Percentiles rank a stretch among this genome's conserved stretches.
Conservation (phyloP, 2,329 filamentous ascomycete species). For the Colletotrichum horii region DNA sequence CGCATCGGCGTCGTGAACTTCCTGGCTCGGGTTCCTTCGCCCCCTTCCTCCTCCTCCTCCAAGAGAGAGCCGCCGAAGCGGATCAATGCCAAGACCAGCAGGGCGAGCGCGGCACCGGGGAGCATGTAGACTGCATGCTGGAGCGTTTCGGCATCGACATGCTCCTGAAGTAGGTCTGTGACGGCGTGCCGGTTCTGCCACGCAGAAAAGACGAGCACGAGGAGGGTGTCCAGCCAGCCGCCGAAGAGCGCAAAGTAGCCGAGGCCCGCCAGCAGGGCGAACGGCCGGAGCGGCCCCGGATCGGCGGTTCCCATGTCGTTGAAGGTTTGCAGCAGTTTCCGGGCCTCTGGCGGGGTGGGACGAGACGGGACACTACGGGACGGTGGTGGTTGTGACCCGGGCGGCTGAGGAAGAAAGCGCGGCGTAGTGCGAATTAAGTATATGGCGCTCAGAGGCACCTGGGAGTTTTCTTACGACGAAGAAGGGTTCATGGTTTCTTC, state of each 20-base stretch:
- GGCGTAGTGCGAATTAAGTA: not conserved
- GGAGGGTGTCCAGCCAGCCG: conserved; percentile 26
- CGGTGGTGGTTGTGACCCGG: not conserved
- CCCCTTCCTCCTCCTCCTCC: not conserved
- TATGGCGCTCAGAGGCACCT: not conserved
- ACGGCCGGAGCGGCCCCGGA: not conserved
- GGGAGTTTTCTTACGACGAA: not conserved
- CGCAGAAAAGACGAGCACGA: conserved; percentile 27
- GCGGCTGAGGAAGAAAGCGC: not conserved
- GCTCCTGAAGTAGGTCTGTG: not conserved
- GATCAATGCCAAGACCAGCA: not conserved
- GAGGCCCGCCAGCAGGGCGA: conserved; percentile 17
- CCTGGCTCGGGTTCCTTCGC: not conserved
- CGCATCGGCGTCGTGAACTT: conserved; percentile 32
- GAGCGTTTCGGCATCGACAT: not conserved
- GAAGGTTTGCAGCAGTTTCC: not conserved
- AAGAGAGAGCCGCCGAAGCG: not conserved
- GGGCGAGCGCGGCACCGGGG: not conserved
- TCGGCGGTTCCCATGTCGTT: not conserved
- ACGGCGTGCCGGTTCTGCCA: conserved; percentile 21
- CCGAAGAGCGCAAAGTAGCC: conserved; percentile 26
- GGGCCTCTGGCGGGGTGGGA: not conserved
- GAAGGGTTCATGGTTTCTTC: not conserved
- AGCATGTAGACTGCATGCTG: not conserved
- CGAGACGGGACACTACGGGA: not conserved